Base-by-base conservation (phyloP, 805 yeast genomes). In the Starmera caribaea region DNA sequence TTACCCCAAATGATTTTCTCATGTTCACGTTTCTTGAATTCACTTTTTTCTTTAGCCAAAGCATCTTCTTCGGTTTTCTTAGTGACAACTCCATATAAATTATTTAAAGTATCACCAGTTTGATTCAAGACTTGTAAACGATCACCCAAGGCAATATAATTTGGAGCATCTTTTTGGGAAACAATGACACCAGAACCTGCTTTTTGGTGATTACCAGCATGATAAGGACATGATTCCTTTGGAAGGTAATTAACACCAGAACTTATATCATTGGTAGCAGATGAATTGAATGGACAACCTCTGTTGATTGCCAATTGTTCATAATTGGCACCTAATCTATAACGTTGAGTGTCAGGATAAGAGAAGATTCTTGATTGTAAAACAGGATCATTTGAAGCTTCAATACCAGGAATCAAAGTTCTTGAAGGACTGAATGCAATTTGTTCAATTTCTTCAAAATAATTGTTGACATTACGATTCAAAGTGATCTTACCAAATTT, bases 321-420 rank as follows among this genome's bases (percentile, higher is more conserved):
- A 63, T 72, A 79, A 63, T 79, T 81, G 35, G 71, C 61, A 43
- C 89, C 89, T 52, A 81, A 69, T 61, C 90, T 74, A 67, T 81
- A 76, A 57, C 85, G 76, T 62, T 79, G 86, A 35, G 89, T 79
- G 62, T 81, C 89, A 41, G 79, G 71, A 65, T 81, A 81, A 17
- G 88, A 78, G 62, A 79, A 82, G 51, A 81, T 66, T 62, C 89
- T 76, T 27, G 83, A 73, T 65, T 81, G 88, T 61, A 81, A 66
- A 16, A 81, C 87, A 17, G 87, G 85, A 61, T 81, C 89, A 43
- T 82, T 82, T 37, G 82, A 72, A 41, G 89, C 75, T 64, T 80
- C 85, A 68, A 79, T 73, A 55, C 78, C 82, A 35, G 87, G 87
- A 34, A 80, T 83, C 38, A 81, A 68, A 12, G 61, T 54, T 65